Evolutionary conservation across 1,284 basidiomycete species (phyloP).

Genomic region (Cystobasidium pallidum): DNA sequence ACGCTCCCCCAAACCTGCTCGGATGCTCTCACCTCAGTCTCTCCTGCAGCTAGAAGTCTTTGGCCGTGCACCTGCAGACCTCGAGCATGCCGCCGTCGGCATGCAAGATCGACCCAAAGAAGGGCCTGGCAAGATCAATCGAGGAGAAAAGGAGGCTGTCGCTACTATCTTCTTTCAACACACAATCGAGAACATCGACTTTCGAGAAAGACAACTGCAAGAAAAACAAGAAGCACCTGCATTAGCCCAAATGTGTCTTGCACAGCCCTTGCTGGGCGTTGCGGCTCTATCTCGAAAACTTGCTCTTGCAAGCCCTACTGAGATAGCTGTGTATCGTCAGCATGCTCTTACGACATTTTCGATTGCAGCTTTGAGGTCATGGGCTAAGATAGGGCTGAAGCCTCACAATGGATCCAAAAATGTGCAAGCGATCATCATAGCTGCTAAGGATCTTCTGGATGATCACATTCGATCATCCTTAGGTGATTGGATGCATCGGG

Average conservation of each 20-base stretch:
- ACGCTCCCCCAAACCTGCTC: not conserved
- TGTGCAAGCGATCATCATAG: conserved; percentile 55
- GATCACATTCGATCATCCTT: conserved; percentile 61
- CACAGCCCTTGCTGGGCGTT: not conserved
- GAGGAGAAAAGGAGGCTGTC: conserved; percentile 36
- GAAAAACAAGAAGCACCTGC: not conserved
- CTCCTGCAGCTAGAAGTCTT: not conserved
- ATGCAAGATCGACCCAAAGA: not conserved
- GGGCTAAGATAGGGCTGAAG: conserved; percentile 75
- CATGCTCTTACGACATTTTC: conserved; percentile 65
- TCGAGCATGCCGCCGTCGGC: not conserved
- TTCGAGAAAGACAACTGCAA: conserved; percentile 5
- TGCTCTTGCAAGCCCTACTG: not conserved
- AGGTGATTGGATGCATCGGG: conserved; percentile 64
- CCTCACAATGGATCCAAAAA: conserved; percentile 72
- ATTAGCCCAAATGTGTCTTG: not conserved
- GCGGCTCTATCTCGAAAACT: conserved; percentile 1
- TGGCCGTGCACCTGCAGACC: not conserved
- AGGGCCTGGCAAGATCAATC: conserved; percentile 2
- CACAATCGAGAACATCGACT: conserved; percentile 24
- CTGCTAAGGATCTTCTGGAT: conserved; percentile 70
- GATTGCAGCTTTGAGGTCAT: conserved; percentile 71
- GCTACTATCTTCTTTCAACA: conserved; percentile 41
- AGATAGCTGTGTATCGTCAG: conserved; percentile 37
- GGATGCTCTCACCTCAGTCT: not conserved